Percentiles rank a stretch among this genome's conserved stretches.
phyloP scores from a whole-genome alignment of 192 early-diverging fungal genomes.

The Linnemannia elongata region DNA sequence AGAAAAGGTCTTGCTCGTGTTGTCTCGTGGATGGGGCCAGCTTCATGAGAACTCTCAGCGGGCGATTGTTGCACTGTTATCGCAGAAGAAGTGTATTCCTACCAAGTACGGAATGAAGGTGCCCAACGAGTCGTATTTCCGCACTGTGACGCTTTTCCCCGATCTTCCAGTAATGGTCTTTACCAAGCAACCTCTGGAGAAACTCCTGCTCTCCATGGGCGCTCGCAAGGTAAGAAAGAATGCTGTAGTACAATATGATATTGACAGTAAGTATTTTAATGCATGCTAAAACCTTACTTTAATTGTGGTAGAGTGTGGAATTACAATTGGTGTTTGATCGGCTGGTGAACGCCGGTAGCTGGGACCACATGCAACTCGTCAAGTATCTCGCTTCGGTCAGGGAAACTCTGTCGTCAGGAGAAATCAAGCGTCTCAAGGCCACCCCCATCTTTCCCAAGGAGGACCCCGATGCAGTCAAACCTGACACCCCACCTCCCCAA shows the following conservation, averaged over 20 bases:
- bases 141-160: constrained; percentile 82
- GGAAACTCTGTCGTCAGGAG: constrained; percentile 70
- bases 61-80: constrained; percentile 43
- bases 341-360: constrained; percentile 78
- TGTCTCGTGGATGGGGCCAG: constrained; percentile 64
- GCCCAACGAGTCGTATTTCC: constrained; percentile 83
- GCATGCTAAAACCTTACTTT: neutral
- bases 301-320: constrained; percentile 74
- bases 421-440: constrained; percentile 70
- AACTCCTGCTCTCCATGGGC: constrained; percentile 75
- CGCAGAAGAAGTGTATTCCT: constrained; percentile 72
- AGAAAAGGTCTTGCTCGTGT: constrained; percentile 72
- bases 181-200: constrained; percentile 64
- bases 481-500: constrained; percentile 11
- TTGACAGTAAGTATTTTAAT: neutral
- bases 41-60: constrained; percentile 46
- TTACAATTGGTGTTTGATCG: constrained; percentile 88
- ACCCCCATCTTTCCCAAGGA: constrained; percentile 79
- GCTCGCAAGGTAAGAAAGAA: constrained; percentile 76
- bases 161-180: constrained; percentile 84
- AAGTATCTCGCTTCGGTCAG: constrained; percentile 86
- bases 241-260: neutral
- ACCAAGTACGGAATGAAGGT: constrained; percentile 78
- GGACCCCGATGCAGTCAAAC: constrained; percentile 24
- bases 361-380: constrained; percentile 86